A percentile compares a stretch with the other conserved stretches of the same genome.
phyloP scores from a whole-genome alignment of 139 green algal genomes.

The Deuterostichococcus epilithicus region DNA sequence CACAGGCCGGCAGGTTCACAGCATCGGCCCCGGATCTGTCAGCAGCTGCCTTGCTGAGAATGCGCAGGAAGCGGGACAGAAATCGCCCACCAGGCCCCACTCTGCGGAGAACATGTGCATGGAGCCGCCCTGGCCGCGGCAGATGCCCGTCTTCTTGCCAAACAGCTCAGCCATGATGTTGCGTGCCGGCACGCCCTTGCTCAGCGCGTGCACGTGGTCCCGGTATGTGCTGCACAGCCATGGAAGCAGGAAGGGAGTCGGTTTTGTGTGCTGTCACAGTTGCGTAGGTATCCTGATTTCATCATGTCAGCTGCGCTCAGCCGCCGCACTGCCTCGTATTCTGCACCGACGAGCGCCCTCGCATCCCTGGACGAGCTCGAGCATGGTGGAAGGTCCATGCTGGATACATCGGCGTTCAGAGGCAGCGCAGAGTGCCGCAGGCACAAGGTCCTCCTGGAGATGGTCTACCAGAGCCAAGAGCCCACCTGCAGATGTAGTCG shows the following conservation, averaged over 20 bases:
- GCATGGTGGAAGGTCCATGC: too few species aligned
- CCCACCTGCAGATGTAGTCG: slow-evolving; percentile 79
- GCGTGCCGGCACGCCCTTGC: slow-evolving; percentile 78
- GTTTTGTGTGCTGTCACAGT: too few species aligned
- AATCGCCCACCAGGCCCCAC: slow-evolving; percentile 61
- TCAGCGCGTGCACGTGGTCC: slow-evolving; percentile 96
- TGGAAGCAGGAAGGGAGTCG: too few species aligned
- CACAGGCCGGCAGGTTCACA: too few species aligned
- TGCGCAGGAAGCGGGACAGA: too few species aligned
- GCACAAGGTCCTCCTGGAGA: neutral
- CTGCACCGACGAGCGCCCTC: too few species aligned
- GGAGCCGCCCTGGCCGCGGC: slow-evolving; percentile 90
- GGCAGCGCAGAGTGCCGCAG: too few species aligned
- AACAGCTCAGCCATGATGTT: slow-evolving; percentile 98
- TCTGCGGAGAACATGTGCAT: slow-evolving; percentile 98
- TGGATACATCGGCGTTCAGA: too few species aligned
- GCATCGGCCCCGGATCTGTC: too few species aligned
- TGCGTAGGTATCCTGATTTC: neutral
- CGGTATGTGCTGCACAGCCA: slow-evolving; percentile 97
- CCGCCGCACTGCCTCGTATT: too few species aligned
- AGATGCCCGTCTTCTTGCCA: slow-evolving; percentile 95
- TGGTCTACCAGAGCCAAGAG: neutral
- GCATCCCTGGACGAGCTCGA: too few species aligned
- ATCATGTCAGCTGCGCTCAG: neutral
- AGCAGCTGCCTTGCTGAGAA: too few species aligned